Percentiles rank a stretch among this genome's conserved stretches.
These are phyloP conservation scores for Sideroxylon spinosum DNA, from an alignment of 179 eudicot species.

Conservation along the genomic window DNA sequence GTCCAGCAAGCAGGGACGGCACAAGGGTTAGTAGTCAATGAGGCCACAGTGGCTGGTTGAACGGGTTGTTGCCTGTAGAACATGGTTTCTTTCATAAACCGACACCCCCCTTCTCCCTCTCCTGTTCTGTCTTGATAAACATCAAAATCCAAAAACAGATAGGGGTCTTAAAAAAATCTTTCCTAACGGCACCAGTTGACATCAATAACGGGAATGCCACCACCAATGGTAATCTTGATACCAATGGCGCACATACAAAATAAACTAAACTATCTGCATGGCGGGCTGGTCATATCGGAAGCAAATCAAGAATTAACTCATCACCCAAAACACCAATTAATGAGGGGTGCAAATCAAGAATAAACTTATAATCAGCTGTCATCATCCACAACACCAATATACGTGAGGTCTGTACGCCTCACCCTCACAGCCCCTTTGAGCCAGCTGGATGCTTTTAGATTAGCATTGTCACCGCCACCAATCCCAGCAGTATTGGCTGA, in stretches of 20 bases:
- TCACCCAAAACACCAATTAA: conserved; percentile 56
- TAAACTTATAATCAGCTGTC: conserved; percentile 55
- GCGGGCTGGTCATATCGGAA: background rate
- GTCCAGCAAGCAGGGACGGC: conserved; percentile 12
- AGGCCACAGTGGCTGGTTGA: conserved; percentile 8
- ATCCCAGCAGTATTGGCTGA: conserved; percentile 45
- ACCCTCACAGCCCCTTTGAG: conserved; percentile 87
- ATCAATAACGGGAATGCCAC: conserved; percentile 7
- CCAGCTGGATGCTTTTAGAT: conserved; percentile 74
- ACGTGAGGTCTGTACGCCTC: conserved; percentile 82
- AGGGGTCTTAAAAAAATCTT: background rate
- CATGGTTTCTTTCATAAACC: background rate
- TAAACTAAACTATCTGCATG: background rate
- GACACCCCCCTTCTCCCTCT: background rate
- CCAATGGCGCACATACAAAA: conserved; percentile 6
- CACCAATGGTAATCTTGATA: conserved; percentile 11
- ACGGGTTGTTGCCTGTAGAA: background rate
- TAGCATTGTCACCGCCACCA: conserved; percentile 58
- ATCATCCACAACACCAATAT: conserved; percentile 80
- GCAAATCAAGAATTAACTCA: background rate
- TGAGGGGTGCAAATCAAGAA: conserved; percentile 5
- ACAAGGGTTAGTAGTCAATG: conserved; percentile 25
- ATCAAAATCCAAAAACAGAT: background rate
- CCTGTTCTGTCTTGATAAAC: background rate
- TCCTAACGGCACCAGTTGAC: conserved; percentile 10